Evolutionary conservation across 2,329 filamentous ascomycete genomes (phyloP), one percentile per base, ranked within the genome.

Genomic region (Ophiobolus disseminans): DNA sequence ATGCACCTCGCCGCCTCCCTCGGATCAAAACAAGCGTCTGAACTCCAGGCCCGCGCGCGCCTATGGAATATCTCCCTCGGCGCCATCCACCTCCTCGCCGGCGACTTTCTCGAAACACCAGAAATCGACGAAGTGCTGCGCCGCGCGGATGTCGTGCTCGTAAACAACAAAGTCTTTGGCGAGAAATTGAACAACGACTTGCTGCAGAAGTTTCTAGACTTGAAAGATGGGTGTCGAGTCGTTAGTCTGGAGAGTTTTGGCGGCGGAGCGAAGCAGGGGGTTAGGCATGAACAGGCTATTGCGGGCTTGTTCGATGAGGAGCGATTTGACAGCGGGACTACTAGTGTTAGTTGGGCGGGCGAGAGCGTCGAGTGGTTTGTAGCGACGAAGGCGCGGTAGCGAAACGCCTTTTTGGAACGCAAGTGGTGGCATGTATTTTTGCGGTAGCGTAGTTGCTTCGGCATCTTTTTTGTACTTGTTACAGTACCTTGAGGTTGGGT

Each of bases 151-250:
- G 92, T 97, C n/a, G 85, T 99, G 14, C 82, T 99, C 20, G 93
- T 97, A 63, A 99, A 99, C 78, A 99, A 99, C 75, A 92, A 97
- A 75, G 94, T 91, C 2, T 99, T 99, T 74, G 92, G 88, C 5
- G 87, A 92, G 11, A 82, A 87, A 61, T 83, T 97, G 45, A 99
- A 97, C 74, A 88, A 90, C 66, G 84, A 86, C 53, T 80, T 99
- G 36, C 85, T 93, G 58, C 86, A 90, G 62, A 90, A 96, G 78
- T 97, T 99, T 66, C 78, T 99, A 51, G 94, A 99, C 66, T 79
- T 97, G 55, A 97, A 97, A 75, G 82, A 89, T 45, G 93, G 93
- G 2, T 92, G 89, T 73, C 88, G 89, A 72, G 89, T 99, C 47
- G 88, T 97, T 32, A 96, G 91, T 41, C 81, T 99, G 50, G 95